Conservation (phyloP, 2,329 filamentous ascomycete species). For the Paecilomyces sp. region DNA sequence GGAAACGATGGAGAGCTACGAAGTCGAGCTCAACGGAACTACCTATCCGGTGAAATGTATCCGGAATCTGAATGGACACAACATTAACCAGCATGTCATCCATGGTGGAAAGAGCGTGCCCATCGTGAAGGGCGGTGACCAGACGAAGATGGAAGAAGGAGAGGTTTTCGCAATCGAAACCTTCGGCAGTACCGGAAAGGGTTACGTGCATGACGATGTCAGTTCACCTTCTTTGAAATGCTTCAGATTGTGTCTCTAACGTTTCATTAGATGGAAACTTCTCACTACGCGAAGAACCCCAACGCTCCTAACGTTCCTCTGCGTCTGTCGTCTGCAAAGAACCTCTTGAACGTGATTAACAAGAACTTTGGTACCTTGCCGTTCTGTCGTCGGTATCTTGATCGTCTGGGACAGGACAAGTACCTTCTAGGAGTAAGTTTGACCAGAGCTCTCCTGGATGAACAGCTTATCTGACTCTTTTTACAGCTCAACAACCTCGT, state of each 20-base stretch:
- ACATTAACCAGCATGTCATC: slow-evolving; percentile 81
- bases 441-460: neutral
- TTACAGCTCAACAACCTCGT: slow-evolving; percentile 76
- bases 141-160: slow-evolving; percentile 96
- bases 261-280: slow-evolving; percentile 59
- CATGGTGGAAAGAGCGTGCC: slow-evolving; percentile 89
- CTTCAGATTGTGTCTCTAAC: slow-evolving; percentile 4
- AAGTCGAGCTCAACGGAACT: slow-evolving; percentile 72
- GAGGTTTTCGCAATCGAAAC: slow-evolving; percentile 95
- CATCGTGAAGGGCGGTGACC: slow-evolving; percentile 80
- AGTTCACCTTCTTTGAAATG: slow-evolving; percentile 18
- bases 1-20: slow-evolving; percentile 89
- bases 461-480: slow-evolving; percentile 18
- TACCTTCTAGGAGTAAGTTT: slow-evolving; percentile 74
- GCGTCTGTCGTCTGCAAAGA: slow-evolving; percentile 74
- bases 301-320: slow-evolving; percentile 72
- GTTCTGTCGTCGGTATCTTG: slow-evolving; percentile 84
- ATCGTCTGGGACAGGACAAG: slow-evolving; percentile 89
- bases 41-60: slow-evolving; percentile 78
- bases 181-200: slow-evolving; percentile 88
- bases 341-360: slow-evolving; percentile 78
- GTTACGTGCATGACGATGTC: slow-evolving; percentile 79
- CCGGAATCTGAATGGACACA: slow-evolving; percentile 82
- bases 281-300: slow-evolving; percentile 72
- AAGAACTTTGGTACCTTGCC: slow-evolving; percentile 94